These are phyloP conservation scores for Sclerotinia trifoliorum DNA, from an alignment of 2,329 filamentous ascomycete species.

Conservation along the genomic window DNA sequence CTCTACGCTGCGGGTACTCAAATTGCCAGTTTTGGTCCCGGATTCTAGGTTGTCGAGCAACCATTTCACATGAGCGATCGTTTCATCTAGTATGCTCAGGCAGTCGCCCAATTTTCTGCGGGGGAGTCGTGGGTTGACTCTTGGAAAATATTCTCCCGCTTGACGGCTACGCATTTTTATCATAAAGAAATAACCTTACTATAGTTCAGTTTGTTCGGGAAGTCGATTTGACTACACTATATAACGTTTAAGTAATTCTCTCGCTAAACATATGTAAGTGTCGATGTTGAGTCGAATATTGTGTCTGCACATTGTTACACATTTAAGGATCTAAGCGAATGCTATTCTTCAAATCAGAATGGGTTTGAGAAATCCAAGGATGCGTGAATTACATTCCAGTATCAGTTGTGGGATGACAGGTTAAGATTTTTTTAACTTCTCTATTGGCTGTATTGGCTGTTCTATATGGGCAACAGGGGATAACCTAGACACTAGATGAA, in stretches of 20 bases:
- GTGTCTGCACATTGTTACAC: not conserved
- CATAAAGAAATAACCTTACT: not conserved
- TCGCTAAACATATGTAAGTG: not conserved
- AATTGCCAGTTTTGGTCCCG: not conserved
- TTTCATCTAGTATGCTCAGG: constrained; percentile 23
- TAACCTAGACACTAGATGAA: not conserved
- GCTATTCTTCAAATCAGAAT: too few relatives aligned
- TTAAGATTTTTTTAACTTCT: constrained; percentile 4
- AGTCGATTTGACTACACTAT: not conserved
- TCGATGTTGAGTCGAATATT: not conserved
- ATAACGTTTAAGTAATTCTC: not conserved
- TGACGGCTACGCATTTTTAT: constrained; percentile 23
- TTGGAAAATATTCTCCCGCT: constrained; percentile 25
- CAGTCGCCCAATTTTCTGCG: constrained; percentile 20
- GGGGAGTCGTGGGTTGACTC: not conserved
- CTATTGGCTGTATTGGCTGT: not conserved
- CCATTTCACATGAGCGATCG: constrained; percentile 21
- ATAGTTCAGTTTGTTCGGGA: not conserved
- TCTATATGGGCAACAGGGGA: not conserved
- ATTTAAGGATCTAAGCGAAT: too few relatives aligned
- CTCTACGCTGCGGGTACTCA: constrained; percentile 21
- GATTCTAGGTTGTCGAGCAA: constrained; percentile 20
- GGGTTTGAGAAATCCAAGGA: not conserved
- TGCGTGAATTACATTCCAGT: not conserved
- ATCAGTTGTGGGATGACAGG: constrained; percentile 16